phyloP scores from a whole-genome alignment of 1,139 yeast species.

The Lodderomyces oxycetoniae region DNA sequence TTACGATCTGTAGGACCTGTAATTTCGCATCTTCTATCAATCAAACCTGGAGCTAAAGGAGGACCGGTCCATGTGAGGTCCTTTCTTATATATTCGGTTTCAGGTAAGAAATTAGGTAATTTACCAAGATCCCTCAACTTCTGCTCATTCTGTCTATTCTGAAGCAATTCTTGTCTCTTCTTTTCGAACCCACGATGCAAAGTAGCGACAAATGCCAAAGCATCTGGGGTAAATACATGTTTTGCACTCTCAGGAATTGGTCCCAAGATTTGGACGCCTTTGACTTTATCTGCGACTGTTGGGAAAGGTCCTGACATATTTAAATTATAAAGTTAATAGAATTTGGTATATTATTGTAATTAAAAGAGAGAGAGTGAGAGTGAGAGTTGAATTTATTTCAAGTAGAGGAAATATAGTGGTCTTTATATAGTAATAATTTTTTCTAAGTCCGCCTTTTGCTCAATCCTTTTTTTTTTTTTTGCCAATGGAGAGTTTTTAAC shows the following conservation, averaged over 20 bases:
- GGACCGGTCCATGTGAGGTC: conserved; percentile 81
- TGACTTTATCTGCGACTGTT: conserved; percentile 44
- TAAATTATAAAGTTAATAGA: background rate
- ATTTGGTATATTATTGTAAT: background rate
- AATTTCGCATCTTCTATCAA: conserved; percentile 77
- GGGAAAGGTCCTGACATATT: conserved; percentile 51
- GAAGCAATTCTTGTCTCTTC: conserved; percentile 56
- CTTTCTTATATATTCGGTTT: conserved; percentile 64
- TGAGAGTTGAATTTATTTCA: background rate
- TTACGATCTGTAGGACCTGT: conserved; percentile 90
- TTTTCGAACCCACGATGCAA: conserved; percentile 68
- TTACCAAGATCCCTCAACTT: conserved; percentile 60
- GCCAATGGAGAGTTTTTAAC: too few species aligned
- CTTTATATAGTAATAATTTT: too few species aligned
- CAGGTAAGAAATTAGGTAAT: conserved; percentile 70
- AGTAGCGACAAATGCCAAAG: conserved; percentile 67
- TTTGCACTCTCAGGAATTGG: conserved; percentile 55
- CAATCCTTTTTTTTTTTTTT: too few species aligned
- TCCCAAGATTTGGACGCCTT: conserved; percentile 65
- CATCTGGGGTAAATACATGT: conserved; percentile 63
- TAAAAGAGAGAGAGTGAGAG: conserved; percentile 1
- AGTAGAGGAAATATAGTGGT: background rate
- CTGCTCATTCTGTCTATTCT: conserved; percentile 58
- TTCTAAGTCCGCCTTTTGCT: too few species aligned
- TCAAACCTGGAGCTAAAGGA: conserved; percentile 67